Conservation (phyloP, 495 filamentous ascomycete species). For the Viridothelium virens region DNA sequence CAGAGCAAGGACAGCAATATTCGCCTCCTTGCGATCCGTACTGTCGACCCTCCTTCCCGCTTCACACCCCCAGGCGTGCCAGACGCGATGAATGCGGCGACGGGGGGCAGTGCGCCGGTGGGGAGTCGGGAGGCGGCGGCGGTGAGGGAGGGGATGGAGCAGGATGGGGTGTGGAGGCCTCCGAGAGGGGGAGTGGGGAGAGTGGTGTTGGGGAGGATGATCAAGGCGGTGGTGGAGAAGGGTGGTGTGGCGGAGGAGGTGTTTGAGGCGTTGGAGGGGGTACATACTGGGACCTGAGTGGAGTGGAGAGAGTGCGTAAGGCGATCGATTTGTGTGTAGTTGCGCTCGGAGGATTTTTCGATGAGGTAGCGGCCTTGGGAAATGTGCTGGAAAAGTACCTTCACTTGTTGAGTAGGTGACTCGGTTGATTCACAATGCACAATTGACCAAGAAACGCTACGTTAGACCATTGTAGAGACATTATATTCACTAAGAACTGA, state of each 20-base stretch:
- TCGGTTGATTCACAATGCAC: too few relatives aligned
- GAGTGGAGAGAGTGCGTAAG: background rate
- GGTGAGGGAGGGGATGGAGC: conserved; percentile 47
- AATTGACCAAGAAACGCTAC: too few relatives aligned
- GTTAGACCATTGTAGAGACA: too few relatives aligned
- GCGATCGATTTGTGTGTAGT: background rate
- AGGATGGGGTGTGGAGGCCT: conserved; percentile 70
- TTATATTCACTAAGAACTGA: too few relatives aligned
- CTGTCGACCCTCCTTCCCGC: conserved; percentile 63
- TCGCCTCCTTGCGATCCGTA: conserved; percentile 55
- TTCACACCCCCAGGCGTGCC: conserved; percentile 62
- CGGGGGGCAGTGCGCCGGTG: conserved; percentile 39
- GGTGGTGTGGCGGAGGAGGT: conserved; percentile 83
- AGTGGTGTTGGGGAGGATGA: conserved; percentile 55
- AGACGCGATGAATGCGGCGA: conserved; percentile 60
- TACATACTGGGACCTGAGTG: conserved; percentile 17
- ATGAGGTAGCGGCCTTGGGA: too few relatives aligned
- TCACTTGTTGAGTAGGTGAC: too few relatives aligned
- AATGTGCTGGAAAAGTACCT: too few relatives aligned
- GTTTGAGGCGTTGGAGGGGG: conserved; percentile 61
- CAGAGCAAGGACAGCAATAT: too few relatives aligned
- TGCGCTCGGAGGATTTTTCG: too few relatives aligned
- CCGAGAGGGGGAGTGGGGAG: conserved; percentile 68
- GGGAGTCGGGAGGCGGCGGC: conserved; percentile 39
- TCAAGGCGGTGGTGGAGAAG: conserved; percentile 33